Percentiles rank a stretch among this genome's conserved stretches.
Evolutionary conservation across 177 flowering plant genomes (phyloP).

Genomic region (Telopea speciosissima): DNA sequence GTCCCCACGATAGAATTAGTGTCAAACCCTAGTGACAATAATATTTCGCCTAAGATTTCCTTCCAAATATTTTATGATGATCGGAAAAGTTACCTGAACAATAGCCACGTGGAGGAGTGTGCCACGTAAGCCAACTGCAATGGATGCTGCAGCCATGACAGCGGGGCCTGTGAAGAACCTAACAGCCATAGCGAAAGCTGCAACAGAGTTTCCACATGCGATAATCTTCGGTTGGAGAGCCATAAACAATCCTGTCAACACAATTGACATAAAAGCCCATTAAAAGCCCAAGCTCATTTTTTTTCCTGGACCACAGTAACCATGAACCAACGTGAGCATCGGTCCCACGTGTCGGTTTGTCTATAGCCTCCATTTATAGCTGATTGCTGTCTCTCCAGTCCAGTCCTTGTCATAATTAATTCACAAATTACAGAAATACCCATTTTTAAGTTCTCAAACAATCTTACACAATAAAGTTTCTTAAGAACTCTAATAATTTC

Average conservation of each 20-base stretch:
- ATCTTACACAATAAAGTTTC: no score
- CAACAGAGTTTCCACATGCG: conserved; percentile 49
- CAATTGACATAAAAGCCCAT: background rate
- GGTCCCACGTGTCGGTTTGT: background rate
- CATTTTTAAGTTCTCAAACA: no score
- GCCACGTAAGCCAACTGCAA: conserved; percentile 53
- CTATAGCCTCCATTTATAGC: background rate
- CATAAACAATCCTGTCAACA: conserved; percentile 48
- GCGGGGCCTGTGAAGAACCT: conserved; percentile 59
- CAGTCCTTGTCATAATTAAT: no score
- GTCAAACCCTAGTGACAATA: no score
- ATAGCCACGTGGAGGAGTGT: conserved; percentile 50
- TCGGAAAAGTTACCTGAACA: conserved; percentile 37
- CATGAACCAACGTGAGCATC: background rate
- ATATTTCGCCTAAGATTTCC: no score
- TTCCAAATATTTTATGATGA: no score
- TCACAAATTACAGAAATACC: no score
- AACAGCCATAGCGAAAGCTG: conserved; percentile 49
- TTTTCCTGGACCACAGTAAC: background rate
- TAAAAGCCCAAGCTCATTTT: background rate
- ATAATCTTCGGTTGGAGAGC: conserved; percentile 55
- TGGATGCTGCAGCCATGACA: conserved; percentile 55
- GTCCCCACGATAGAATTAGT: no score
- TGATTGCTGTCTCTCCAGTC: no score
- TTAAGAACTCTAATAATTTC: no score